phyloP scores from a whole-genome alignment of 345 rosid species.

The Salix koriyanagi region DNA sequence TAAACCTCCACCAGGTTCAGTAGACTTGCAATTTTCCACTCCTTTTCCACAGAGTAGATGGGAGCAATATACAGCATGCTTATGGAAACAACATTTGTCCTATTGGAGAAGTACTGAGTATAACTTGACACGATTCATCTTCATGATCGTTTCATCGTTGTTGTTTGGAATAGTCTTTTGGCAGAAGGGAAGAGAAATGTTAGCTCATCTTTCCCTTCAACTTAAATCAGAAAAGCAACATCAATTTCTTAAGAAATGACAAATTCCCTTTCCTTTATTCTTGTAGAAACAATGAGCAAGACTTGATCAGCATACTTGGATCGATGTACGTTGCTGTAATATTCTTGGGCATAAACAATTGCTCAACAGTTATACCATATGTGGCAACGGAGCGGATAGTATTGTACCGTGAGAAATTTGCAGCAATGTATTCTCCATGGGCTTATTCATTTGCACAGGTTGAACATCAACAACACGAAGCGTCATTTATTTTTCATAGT shows the following conservation, averaged over 20 bases:
- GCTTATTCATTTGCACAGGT: constrained; percentile 4
- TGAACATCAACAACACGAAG: too few species aligned
- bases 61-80: constrained; percentile 51
- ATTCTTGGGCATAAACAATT: background rate
- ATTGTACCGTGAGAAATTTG: background rate
- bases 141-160: constrained; percentile 22
- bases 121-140: constrained; percentile 40
- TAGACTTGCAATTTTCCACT: constrained; percentile 26
- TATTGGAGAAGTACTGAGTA: constrained; percentile 61
- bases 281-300: background rate
- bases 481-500: background rate
- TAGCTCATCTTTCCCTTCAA: background rate
- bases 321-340: background rate
- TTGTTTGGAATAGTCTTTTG: constrained; percentile 45
- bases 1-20: constrained; percentile 23
- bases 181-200: constrained; percentile 36
- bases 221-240: background rate
- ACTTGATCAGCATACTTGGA: background rate
- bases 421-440: background rate
- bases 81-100: constrained; percentile 57
- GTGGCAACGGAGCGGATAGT: background rate
- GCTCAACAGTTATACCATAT: background rate
- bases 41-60: constrained; percentile 35
- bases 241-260: background rate
- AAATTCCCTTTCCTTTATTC: background rate